Conservation (phyloP, 257 asterid species). For the Solanum infundibuliforme region DNA sequence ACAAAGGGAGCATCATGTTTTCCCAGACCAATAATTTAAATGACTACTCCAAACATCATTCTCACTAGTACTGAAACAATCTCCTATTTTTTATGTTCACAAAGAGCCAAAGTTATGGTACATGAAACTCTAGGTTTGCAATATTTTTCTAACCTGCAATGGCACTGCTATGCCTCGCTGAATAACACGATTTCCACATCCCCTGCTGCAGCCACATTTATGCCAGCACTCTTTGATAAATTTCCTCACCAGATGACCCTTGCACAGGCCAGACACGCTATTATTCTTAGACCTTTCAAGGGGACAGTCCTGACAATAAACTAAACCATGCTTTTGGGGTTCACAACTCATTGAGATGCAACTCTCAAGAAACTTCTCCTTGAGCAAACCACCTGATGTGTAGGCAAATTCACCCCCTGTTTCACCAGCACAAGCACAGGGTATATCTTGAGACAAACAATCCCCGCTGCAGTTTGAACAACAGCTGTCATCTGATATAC, state of each 20-base stretch:
- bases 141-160: conserved; percentile 47
- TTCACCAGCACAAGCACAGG: conserved; percentile 72
- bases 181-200: conserved; percentile 75
- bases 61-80: not conserved
- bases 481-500: conserved; percentile 63
- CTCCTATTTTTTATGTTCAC: not conserved
- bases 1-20: not conserved
- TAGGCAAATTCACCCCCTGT: conserved; percentile 84
- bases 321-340: conserved; percentile 20
- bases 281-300: conserved; percentile 53
- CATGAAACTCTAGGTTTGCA: not conserved
- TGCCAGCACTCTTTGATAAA: conserved; percentile 88
- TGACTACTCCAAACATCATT: not conserved
- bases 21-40: not conserved
- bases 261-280: conserved; percentile 27
- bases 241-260: conserved; percentile 48
- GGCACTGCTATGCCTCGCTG: conserved; percentile 64
- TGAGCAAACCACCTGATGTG: conserved; percentile 45
- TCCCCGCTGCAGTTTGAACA: conserved; percentile 49
- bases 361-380: conserved; percentile 27
- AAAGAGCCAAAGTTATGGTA: not conserved
- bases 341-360: conserved; percentile 37
- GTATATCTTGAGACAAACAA: conserved; percentile 47
- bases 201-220: conserved; percentile 67
- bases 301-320: conserved; percentile 65